phyloP scores from a whole-genome alignment of 495 filamentous ascomycete genomes.

The Xylaria longipes region DNA sequence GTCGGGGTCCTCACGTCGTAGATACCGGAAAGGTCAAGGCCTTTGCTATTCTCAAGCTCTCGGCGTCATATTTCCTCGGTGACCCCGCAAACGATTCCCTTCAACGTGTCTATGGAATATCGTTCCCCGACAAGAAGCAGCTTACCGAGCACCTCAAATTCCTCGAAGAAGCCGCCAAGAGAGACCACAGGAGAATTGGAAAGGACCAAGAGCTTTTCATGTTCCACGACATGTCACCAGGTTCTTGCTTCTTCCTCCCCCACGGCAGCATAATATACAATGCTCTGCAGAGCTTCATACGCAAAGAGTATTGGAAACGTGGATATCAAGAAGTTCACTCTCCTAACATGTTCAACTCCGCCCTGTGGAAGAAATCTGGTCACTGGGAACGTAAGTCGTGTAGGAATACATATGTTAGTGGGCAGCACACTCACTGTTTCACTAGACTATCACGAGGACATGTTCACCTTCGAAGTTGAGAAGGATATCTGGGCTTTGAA shows the following conservation, averaged over 20 bases:
- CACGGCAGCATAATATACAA: slow-evolving; percentile 94
- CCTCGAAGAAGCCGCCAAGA: slow-evolving; percentile 93
- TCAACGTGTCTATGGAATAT: slow-evolving; percentile 94
- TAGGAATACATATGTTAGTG: not conserved
- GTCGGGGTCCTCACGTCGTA: slow-evolving; percentile 81
- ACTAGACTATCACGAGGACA: slow-evolving; percentile 88
- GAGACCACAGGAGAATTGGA: slow-evolving; percentile 89
- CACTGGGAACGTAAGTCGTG: slow-evolving; percentile 69
- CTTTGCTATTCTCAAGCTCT: slow-evolving; percentile 93
- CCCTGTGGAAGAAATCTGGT: slow-evolving; percentile 91
- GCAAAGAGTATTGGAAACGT: slow-evolving; percentile 88
- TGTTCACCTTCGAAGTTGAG: slow-evolving; percentile 92
- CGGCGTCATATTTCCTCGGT: slow-evolving; percentile 94
- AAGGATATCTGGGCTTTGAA: slow-evolving; percentile 89
- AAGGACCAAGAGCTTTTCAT: slow-evolving; percentile 97
- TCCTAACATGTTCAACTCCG: slow-evolving; percentile 93
- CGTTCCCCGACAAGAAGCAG: slow-evolving; percentile 95
- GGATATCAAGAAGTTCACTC: slow-evolving; percentile 94
- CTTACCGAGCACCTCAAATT: slow-evolving; percentile 91
- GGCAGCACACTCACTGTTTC: not conserved
- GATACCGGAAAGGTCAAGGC: slow-evolving; percentile 91
- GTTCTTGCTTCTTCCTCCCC: slow-evolving; percentile 92
- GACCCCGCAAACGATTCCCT: slow-evolving; percentile 91
- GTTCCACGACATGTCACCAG: slow-evolving; percentile 90
- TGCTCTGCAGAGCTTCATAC: slow-evolving; percentile 77